These are phyloP conservation scores for Fraxinus nigra DNA, from an alignment of 305 asterid genomes.

Conservation along the genomic window DNA sequence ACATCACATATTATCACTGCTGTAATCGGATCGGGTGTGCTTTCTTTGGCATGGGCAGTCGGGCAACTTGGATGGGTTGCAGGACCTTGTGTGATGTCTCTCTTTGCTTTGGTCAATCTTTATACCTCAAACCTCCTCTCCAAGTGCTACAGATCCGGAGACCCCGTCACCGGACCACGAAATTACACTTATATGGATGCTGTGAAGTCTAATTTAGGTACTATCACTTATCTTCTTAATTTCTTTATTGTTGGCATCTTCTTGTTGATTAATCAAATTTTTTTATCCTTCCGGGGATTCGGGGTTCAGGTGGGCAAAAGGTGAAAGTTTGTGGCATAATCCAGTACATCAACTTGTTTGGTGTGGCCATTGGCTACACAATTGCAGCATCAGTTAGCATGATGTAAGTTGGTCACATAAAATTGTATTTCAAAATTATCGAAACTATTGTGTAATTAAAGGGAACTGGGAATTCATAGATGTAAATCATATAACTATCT, in stretches of 20 bases:
- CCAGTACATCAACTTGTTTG: constrained; percentile 41
- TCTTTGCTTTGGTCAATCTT: constrained; percentile 33
- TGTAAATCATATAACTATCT: not conserved
- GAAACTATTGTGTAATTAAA: not conserved
- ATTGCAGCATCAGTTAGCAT: constrained; percentile 55
- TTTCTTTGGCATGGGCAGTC: constrained; percentile 46
- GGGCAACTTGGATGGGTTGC: constrained; percentile 49
- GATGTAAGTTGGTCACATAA: constrained; percentile 35
- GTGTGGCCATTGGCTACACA: constrained; percentile 61
- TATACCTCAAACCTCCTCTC: constrained; percentile 37
- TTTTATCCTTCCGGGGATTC: not conserved
- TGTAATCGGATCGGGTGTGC: constrained; percentile 45
- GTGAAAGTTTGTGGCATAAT: constrained; percentile 40
- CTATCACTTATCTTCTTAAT: not conserved
- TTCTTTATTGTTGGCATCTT: not conserved
- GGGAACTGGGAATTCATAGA: not conserved
- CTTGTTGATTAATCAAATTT: not conserved
- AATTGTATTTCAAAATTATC: not conserved
- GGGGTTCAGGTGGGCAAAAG: constrained; percentile 38
- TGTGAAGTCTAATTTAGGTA: constrained; percentile 39
- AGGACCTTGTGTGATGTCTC: constrained; percentile 32
- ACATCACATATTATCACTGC: constrained; percentile 44
- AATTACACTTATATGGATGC: constrained; percentile 48
- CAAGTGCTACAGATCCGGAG: constrained; percentile 35
- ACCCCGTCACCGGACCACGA: constrained; percentile 32